Conservation (phyloP, 208 protist genomes). For the Phytomonas sp. region DNA sequence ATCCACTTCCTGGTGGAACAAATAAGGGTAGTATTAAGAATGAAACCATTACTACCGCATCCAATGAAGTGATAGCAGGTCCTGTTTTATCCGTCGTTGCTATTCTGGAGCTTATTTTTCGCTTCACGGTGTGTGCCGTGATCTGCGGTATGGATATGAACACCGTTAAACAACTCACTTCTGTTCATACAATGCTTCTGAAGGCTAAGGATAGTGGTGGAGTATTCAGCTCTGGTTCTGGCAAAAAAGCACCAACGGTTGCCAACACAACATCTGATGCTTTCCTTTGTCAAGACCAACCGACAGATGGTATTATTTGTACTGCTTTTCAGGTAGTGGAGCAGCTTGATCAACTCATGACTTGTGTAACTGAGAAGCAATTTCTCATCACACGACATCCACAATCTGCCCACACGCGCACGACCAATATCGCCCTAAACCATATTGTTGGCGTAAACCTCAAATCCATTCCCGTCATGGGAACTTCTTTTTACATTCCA, state of each 20-base stretch:
- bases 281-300: background rate
- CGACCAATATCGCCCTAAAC: conserved; percentile 35
- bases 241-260: background rate
- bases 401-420: conserved; percentile 29
- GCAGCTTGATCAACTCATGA: conserved; percentile 39
- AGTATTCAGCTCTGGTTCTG: background rate
- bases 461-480: conserved; percentile 24
- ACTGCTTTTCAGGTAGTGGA: conserved; percentile 29
- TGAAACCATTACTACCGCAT: background rate
- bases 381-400: conserved; percentile 26
- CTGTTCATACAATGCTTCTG: conserved; percentile 43
- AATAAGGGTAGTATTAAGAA: background rate
- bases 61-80: background rate
- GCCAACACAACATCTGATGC: background rate
- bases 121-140: conserved; percentile 12
- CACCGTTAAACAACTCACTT: conserved; percentile 39
- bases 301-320: conserved; percentile 2
- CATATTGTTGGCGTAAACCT: conserved; percentile 55
- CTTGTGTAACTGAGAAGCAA: conserved; percentile 22
- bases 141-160: conserved; percentile 36
- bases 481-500: conserved; percentile 5
- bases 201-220: conserved; percentile 15
- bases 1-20: background rate
- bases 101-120: conserved; percentile 1
- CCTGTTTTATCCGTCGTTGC: background rate